These are phyloP conservation scores for Scenedesmus sp. DNA, from an alignment of 163 green algal species.

Conservation along the genomic window DNA sequence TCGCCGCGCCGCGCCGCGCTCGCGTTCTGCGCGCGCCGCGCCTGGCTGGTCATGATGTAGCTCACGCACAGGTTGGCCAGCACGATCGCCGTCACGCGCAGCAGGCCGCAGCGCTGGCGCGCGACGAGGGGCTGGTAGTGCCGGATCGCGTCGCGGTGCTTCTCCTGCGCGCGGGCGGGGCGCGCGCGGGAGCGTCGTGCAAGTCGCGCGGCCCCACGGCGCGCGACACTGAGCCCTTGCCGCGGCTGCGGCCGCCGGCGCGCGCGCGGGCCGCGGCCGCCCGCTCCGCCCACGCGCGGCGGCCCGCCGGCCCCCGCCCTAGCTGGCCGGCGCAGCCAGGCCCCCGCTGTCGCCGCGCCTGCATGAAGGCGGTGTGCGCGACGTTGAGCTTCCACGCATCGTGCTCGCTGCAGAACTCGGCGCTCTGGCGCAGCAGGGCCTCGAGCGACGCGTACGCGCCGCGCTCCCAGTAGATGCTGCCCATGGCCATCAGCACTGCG, in stretches of 20 bases:
- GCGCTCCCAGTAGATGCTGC: constrained; percentile 84
- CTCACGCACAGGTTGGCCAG: constrained; percentile 92
- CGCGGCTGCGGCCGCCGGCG: no score
- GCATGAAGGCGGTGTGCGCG: constrained; percentile 89
- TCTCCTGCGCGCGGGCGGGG: constrained; percentile 34
- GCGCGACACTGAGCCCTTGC: no score
- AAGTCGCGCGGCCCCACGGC: no score
- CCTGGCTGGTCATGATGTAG: constrained; percentile 89
- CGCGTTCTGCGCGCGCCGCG: no score
- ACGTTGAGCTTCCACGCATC: constrained; percentile 89
- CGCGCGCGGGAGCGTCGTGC: no score
- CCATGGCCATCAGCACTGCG: constrained; percentile 87
- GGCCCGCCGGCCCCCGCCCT: no score
- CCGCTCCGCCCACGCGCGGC: no score
- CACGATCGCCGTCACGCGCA: constrained; percentile 83
- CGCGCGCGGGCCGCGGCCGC: no score
- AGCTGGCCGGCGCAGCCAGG: not conserved
- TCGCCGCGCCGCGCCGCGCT: no score
- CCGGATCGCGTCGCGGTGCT: constrained; percentile 40
- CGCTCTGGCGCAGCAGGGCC: constrained; percentile 73
- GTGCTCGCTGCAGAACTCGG: constrained; percentile 89
- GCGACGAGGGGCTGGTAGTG: constrained; percentile 86
- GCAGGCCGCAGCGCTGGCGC: constrained; percentile 55
- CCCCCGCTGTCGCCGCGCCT: constrained; percentile 49
- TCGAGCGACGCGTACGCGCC: constrained; percentile 77